Evolutionary conservation across 805 yeast genomes (phyloP).

Genomic region (Hanseniaspora pseudoguilliermondii): DNA sequence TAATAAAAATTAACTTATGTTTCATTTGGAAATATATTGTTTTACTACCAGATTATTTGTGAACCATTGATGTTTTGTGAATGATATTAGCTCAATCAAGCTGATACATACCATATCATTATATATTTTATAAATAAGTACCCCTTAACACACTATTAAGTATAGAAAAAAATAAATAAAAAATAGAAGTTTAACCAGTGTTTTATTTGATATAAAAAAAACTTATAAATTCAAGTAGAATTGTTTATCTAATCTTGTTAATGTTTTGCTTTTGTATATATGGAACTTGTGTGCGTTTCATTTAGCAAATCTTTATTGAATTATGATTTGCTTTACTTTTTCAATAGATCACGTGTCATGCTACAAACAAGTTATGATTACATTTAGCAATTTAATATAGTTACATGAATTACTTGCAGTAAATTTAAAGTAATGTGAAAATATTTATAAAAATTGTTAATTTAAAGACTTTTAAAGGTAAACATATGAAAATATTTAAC

Average conservation of each 20-base stretch:
- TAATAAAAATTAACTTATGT: neutral
- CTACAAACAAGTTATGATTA: neutral
- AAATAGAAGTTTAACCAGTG: neutral
- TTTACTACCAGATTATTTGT: constrained; percentile 7
- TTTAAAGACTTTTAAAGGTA: too few relatives aligned
- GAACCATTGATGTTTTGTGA: neutral
- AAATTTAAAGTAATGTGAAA: too few relatives aligned
- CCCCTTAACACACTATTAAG: constrained; percentile 8
- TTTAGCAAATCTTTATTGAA: too few relatives aligned
- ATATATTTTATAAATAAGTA: constrained; percentile 10
- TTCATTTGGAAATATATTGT: neutral
- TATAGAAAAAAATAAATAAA: constrained; percentile 8
- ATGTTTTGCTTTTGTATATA: too few relatives aligned
- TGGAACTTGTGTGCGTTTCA: too few relatives aligned
- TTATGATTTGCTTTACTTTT: neutral
- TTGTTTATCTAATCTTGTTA: too few relatives aligned
- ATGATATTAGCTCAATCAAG: neutral
- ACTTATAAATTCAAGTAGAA: too few relatives aligned
- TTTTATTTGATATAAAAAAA: neutral
- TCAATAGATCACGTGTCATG: neutral
- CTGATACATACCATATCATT: neutral
- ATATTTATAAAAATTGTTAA: too few relatives aligned
- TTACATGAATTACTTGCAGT: too few relatives aligned
- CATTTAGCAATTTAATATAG: too few relatives aligned
- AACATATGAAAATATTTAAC: too few relatives aligned